A percentile compares a stretch with the other conserved stretches of the same genome.
phyloP scores from a whole-genome alignment of 1,139 yeast species.

The Kazachstania sp. region DNA sequence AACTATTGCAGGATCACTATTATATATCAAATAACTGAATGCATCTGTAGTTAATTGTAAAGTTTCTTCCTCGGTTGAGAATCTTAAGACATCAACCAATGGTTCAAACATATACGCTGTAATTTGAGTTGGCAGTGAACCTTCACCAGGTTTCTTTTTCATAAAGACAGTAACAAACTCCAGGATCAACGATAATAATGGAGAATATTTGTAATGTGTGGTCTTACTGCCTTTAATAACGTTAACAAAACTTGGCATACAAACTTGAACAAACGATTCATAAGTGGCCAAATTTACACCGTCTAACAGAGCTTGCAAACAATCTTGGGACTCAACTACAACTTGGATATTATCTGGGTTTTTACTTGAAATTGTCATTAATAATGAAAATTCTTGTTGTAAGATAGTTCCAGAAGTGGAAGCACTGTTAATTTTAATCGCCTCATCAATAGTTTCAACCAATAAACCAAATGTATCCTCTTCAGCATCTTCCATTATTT shows the following conservation, averaged over 20 bases:
- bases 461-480: constrained; percentile 76
- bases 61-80: constrained; percentile 64
- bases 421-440: constrained; percentile 27
- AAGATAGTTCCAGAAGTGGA: constrained; percentile 28
- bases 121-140: constrained; percentile 34
- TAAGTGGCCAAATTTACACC: constrained; percentile 41
- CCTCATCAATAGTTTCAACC: constrained; percentile 58
- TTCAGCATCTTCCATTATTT: constrained; percentile 53
- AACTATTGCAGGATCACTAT: constrained; percentile 40
- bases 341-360: constrained; percentile 71
- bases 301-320: constrained; percentile 52
- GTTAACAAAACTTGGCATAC: constrained; percentile 27
- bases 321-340: constrained; percentile 49
- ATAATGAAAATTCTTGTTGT: constrained; percentile 42
- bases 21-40: constrained; percentile 52
- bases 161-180: constrained; percentile 47
- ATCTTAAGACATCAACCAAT: constrained; percentile 44
- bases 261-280: constrained; percentile 30
- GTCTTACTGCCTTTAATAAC: constrained; percentile 19
- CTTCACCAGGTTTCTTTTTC: constrained; percentile 25
- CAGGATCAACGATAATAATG: constrained; percentile 57
- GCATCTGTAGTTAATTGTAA: constrained; percentile 74
- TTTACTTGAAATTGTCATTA: constrained; percentile 57
- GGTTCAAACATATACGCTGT: constrained; percentile 40
- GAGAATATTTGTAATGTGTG: constrained; percentile 35